Evolutionary conservation across 139 green algal species (phyloP), one percentile per base, ranked within the genome.

Genomic region (Chlorella sp.): DNA sequence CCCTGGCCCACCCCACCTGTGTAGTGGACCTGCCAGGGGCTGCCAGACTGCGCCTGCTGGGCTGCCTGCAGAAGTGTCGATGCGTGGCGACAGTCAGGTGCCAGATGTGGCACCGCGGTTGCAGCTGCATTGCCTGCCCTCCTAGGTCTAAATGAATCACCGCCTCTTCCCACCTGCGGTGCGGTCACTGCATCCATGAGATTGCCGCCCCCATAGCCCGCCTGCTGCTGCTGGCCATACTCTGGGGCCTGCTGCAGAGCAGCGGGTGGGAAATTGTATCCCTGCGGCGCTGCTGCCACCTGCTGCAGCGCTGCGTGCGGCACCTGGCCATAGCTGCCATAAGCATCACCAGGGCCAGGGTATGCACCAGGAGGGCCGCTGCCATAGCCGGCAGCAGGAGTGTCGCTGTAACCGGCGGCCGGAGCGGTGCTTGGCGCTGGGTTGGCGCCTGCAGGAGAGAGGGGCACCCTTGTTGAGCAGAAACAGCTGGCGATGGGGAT

Each of bases 21-120:
- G 79, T 95, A 93, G 80, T 94, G 92, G 56, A 94, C 88, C 83
- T 97, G 91, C 95, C 95, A 98, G 17, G 60, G 62, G 16, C 70
- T 74, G 20, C 76, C 36, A 2, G 41, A 51, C 64, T 78, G 76
- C 12, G 36, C 26, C 57, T 82, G 76, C 56, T 82, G 76, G 2
- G 60, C 34, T 44, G 60, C 60, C 76, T 82, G 76, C 60, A 62
- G 7, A 13, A 0, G 44, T 51, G 9, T 9, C 44, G 9, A 51
- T 16, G 44, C 44, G 44, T 9, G 44, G 44, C 44, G 44, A 9
- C 44, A 60, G 51, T 60, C 11, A 71, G 64, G 7, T 51, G 44
- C 44, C 7, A 51, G 44, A 51, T 51, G 44, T 51, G 44, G 7
- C 44, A 51, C 6, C 9, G 6, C 44, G 9, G 44, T 51, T 16